Percentiles rank a stretch among this genome's conserved stretches.
These are phyloP conservation scores for Entonaema liquescens DNA, from an alignment of 495 filamentous ascomycete species.

Conservation along the genomic window DNA sequence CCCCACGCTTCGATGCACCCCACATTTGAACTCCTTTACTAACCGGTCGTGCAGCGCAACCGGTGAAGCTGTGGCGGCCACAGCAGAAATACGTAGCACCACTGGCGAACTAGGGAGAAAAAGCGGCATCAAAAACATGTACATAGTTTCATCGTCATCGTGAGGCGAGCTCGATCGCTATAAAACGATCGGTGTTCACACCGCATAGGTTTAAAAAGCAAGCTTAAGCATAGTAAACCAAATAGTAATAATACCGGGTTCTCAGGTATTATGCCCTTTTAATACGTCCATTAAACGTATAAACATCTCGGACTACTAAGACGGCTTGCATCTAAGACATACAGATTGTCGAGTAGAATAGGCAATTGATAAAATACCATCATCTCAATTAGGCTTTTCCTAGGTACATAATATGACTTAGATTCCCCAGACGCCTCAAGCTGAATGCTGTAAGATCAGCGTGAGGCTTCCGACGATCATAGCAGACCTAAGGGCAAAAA, in stretches of 20 bases:
- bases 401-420: neutral
- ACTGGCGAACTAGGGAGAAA: slow-evolving; percentile 31
- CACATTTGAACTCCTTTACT: slow-evolving; percentile 7
- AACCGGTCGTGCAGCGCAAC: slow-evolving; percentile 36
- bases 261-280: neutral
- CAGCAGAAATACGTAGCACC: slow-evolving; percentile 41
- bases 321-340: neutral
- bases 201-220: neutral
- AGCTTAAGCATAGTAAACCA: neutral
- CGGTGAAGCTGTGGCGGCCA: slow-evolving; percentile 44
- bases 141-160: neutral
- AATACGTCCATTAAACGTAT: neutral
- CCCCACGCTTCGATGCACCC: neutral
- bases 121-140: neutral
- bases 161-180: neutral
- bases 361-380: neutral
- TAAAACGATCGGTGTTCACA: neutral
- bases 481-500: slow-evolving; percentile 17
- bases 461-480: slow-evolving; percentile 25
- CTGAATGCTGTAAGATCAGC: slow-evolving; percentile 8
- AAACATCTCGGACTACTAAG: neutral
- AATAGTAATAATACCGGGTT: neutral
- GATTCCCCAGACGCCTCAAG: neutral
- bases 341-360: neutral
- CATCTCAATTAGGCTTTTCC: slow-evolving; percentile 7